phyloP scores from a whole-genome alignment of 257 asterid species.

The Mentha longifolia region DNA sequence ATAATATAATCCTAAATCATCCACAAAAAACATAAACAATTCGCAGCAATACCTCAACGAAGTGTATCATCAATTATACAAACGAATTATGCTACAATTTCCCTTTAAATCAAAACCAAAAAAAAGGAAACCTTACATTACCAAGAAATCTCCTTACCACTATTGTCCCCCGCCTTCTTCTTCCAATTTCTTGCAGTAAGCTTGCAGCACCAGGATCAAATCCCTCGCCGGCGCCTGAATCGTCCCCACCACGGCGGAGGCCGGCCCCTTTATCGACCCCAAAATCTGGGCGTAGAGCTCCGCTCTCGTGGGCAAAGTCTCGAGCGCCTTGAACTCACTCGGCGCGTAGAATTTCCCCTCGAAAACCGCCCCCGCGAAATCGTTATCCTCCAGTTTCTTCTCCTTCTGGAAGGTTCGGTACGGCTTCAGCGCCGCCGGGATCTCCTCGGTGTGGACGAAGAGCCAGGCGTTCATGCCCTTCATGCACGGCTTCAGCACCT shows the following conservation, averaged over 20 bases:
- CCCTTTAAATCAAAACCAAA: neutral
- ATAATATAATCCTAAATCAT: conserved; percentile 10
- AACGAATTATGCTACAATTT: conserved; percentile 35
- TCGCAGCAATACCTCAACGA: conserved; percentile 15
- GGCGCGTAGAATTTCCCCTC: conserved; percentile 91
- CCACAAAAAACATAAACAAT: conserved; percentile 16
- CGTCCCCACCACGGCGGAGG: conserved; percentile 89
- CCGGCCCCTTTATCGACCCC: conserved; percentile 87
- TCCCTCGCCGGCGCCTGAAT: conserved; percentile 92
- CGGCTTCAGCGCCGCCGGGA: conserved; percentile 93
- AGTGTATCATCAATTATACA: conserved; percentile 34
- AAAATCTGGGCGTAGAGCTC: conserved; percentile 73
- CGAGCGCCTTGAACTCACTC: conserved; percentile 71
- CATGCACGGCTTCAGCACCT: conserved; percentile 86
- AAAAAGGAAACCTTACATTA: conserved; percentile 31
- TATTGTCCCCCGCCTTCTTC: conserved; percentile 57
- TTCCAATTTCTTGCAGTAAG: conserved; percentile 84
- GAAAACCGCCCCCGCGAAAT: conserved; percentile 86
- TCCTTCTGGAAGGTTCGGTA: conserved; percentile 83
- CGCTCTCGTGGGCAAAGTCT: conserved; percentile 75
- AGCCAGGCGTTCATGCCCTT: conserved; percentile 97
- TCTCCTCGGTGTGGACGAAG: conserved; percentile 84
- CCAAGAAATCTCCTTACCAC: conserved; percentile 24
- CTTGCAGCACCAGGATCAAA: conserved; percentile 71
- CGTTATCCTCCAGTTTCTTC: conserved; percentile 79